Evolutionary conservation across 805 yeast genomes (phyloP), one percentile per base, ranked within the genome.

Genomic region (Monosporozyma yasuniensis): DNA sequence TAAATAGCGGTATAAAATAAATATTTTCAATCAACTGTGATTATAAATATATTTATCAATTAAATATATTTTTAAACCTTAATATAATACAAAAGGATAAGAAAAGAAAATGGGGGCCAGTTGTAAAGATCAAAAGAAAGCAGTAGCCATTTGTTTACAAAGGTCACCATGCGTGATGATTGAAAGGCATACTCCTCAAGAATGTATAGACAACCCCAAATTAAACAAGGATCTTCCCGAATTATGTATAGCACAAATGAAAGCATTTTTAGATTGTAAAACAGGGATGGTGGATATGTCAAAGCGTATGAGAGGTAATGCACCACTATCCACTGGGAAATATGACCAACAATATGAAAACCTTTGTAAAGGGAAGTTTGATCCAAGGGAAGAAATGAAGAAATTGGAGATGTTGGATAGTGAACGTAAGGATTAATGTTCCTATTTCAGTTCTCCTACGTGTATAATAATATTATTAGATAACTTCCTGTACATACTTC

Each of bases 131-230:
- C 95, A 91, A 64, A 80, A 90, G 61, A 88, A 80, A 59, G 96
- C 95, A n/a, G 87, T 93, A 51, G 98, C 98, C 9, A 82, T 91
- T 19, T 91, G 99, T 65, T 75, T 91, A 46, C 99, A 91, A 66
- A 78, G 97, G 61, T 89, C 97, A 4, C 98, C 98, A 14, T 91
- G 99, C 67, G 99, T 91, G 47, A 75, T 91, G 71, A 77, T 91
- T 21, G 87, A 93, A 54, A 76, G 99, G 56, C 76, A 93, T 67
- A 87, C 87, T 1, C 98, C 98, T 2, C 83, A 87, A 54, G 83
- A 88, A 51, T 91, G 99, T 63, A 67, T 90, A 19, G 84, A 85
- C 37, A 75, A 90, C 54, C 95, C 96, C 1, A 83, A 83, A 54
- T 75, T 91, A 34, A 74, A 82, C 44, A 75, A 76, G 50, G 85